Evolutionary conservation across 2,329 filamentous ascomycete genomes (phyloP).

Genomic region (Claviceps maximensis): DNA sequence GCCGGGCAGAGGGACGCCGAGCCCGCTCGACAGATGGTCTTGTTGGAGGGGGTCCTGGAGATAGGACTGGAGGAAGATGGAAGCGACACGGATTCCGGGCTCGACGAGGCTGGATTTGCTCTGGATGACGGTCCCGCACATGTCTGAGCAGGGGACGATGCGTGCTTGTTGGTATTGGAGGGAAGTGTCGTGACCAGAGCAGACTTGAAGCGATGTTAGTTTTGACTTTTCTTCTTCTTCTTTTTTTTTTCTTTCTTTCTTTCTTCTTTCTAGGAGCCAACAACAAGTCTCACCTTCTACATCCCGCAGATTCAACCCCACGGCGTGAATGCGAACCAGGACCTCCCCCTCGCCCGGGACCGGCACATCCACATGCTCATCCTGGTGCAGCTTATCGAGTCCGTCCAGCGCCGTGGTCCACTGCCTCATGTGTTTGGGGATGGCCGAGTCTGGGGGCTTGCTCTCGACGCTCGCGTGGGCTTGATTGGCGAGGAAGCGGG

Average conservation of each 20-base stretch:
- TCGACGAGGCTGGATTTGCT: slow-evolving; percentile 29
- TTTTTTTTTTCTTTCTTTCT: not conserved
- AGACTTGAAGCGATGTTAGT: slow-evolving; percentile 28
- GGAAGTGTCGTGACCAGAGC: slow-evolving; percentile 53
- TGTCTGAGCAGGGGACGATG: slow-evolving; percentile 56
- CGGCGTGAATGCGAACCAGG: slow-evolving; percentile 31
- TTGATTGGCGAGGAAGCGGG: not conserved
- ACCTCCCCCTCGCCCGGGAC: slow-evolving; percentile 36
- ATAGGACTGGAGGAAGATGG: slow-evolving; percentile 47
- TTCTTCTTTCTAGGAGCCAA: not conserved
- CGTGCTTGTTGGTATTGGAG: slow-evolving; percentile 31
- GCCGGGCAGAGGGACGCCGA: slow-evolving; percentile 48
- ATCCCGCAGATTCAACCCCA: slow-evolving; percentile 38
- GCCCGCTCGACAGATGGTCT: slow-evolving; percentile 39
- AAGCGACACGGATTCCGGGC: slow-evolving; percentile 51
- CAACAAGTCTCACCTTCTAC: slow-evolving; percentile 33
- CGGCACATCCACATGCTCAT: slow-evolving; percentile 29
- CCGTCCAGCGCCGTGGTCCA: slow-evolving; percentile 45
- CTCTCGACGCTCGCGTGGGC: not conserved
- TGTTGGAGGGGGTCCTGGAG: slow-evolving; percentile 45
- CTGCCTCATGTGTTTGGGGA: slow-evolving; percentile 25
- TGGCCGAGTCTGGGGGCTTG: slow-evolving; percentile 3
- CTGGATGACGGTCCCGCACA: slow-evolving; percentile 49
- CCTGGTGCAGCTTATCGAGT: slow-evolving; percentile 36
- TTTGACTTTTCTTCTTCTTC: not conserved